Percentiles rank a stretch among this genome's conserved stretches.
These are phyloP conservation scores for Trichoderma oligosporum DNA, from an alignment of 2,329 filamentous ascomycete species.

Conservation along the genomic window DNA sequence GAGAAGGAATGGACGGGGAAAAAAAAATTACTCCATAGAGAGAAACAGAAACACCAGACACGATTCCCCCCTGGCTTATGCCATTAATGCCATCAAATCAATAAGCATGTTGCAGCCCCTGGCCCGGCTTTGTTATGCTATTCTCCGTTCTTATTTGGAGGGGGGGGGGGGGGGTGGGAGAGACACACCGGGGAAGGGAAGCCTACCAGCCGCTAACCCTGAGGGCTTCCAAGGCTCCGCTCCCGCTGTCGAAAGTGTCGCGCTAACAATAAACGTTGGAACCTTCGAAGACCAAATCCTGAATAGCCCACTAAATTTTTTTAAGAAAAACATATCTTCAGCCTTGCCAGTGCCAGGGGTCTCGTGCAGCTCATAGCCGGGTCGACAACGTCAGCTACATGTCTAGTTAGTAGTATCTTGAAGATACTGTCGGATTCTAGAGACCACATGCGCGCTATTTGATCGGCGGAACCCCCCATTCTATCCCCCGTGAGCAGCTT, in stretches of 20 bases:
- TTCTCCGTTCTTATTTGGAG: too few species aligned
- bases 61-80: slow-evolving; percentile 14
- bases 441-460: neutral
- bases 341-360: slow-evolving; percentile 18
- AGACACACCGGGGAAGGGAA: too few species aligned
- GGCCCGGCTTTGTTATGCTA: neutral
- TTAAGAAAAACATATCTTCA: too few species aligned
- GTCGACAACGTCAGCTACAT: slow-evolving; percentile 10
- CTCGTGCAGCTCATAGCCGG: slow-evolving; percentile 10
- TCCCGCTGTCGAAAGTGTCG: neutral
- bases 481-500: slow-evolving; percentile 14
- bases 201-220: slow-evolving; percentile 11
- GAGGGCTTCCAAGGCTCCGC: slow-evolving; percentile 4
- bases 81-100: slow-evolving; percentile 8
- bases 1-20: neutral
- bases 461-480: neutral
- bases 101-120: slow-evolving; percentile 9
- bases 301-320: too few species aligned
- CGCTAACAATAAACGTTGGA: neutral
- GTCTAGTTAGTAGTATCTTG: neutral
- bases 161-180: too few species aligned
- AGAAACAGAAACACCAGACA: slow-evolving; percentile 3
- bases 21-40: neutral
- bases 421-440: neutral
- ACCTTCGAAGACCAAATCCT: too few species aligned